Evolutionary conservation across 495 filamentous ascomycete species (phyloP).

Genomic region (Xylaria scruposa): DNA sequence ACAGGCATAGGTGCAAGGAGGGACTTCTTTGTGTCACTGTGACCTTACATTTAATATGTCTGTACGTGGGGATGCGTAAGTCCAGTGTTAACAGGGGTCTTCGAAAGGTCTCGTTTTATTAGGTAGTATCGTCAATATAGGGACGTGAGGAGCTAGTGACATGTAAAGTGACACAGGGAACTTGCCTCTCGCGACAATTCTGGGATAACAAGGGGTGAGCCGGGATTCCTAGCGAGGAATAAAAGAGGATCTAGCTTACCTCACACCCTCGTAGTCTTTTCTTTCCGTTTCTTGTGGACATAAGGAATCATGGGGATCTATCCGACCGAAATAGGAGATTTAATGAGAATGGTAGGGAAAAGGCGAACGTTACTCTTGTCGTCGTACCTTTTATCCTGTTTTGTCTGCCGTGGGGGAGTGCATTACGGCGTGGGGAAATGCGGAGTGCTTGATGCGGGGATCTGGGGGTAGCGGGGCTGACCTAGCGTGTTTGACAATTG

Average conservation of each 20-base stretch:
- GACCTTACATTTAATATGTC: conserved; percentile 3
- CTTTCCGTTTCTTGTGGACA: neutral
- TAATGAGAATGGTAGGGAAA: neutral
- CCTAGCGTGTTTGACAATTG: too few relatives aligned
- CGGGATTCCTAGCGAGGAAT: neutral
- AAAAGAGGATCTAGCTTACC: neutral
- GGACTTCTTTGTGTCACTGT: neutral
- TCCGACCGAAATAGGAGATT: neutral
- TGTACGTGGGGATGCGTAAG: neutral
- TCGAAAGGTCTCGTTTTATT: neutral
- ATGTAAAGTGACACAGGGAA: neutral
- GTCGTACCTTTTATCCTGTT: conserved; percentile 10
- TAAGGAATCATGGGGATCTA: neutral
- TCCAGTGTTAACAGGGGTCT: neutral
- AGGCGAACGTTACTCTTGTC: neutral
- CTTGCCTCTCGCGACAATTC: conserved; percentile 3
- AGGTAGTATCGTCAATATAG: neutral
- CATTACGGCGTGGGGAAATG: neutral
- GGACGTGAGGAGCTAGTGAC: neutral
- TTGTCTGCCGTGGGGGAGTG: neutral
- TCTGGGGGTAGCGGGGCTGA: neutral
- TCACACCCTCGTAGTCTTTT: conserved; percentile 3
- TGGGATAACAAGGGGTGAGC: neutral
- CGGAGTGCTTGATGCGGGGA: neutral
- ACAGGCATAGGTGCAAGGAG: neutral